A percentile compares a stretch with the other conserved stretches of the same genome.
These are phyloP conservation scores for Casaregolazyma suthepensis DNA, from an alignment of 1,139 yeast species.

Conservation along the genomic window DNA sequence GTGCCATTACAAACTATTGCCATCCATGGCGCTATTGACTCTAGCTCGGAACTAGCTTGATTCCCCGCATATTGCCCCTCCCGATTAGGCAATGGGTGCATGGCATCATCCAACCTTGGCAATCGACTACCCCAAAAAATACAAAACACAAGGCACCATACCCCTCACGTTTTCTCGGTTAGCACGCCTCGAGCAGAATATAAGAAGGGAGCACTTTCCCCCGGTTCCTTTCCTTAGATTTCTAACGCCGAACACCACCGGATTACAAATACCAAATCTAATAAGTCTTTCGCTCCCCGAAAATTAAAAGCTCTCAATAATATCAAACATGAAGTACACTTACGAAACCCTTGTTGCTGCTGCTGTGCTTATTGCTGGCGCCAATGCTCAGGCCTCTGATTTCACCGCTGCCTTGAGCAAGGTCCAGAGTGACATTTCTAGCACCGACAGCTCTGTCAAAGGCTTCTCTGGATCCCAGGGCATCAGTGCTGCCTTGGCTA, in stretches of 20 bases:
- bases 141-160: background rate
- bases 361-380: constrained; percentile 25
- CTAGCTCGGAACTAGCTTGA: background rate
- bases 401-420: constrained; percentile 23
- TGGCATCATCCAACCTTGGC: background rate
- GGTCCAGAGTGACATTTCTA: constrained; percentile 12
- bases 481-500: constrained; percentile 20
- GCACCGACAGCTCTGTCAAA: constrained; percentile 12
- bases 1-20: too few relatives aligned
- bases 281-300: background rate
- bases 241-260: background rate
- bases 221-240: background rate
- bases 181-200: background rate
- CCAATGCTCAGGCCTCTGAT: constrained; percentile 24
- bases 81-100: background rate
- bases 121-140: background rate
- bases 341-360: constrained; percentile 19
- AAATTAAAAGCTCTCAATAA: background rate
- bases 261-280: background rate
- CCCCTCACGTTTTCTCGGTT: background rate
- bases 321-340: background rate
- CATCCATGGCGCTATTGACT: background rate
- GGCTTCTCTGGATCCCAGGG: constrained; percentile 17
- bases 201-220: background rate
- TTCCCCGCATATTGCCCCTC: background rate